Conservation (phyloP, 1,284 basidiomycete species). For the Boletus smithii region DNA sequence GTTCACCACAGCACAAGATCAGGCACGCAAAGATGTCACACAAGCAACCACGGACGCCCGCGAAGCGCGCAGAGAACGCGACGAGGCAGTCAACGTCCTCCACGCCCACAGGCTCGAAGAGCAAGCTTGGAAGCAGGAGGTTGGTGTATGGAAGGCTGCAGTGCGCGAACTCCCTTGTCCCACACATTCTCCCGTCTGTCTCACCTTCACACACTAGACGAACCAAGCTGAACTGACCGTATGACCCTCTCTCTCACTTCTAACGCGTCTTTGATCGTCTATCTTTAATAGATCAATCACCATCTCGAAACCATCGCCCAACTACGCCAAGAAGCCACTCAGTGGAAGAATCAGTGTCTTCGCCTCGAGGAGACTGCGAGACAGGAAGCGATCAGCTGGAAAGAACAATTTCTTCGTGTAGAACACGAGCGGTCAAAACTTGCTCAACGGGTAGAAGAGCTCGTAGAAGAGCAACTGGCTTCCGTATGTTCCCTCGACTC, state of each 20-base stretch:
- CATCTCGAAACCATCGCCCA: slow-evolving; percentile 58
- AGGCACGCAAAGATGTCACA: slow-evolving; percentile 44
- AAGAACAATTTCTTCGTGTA: slow-evolving; percentile 65
- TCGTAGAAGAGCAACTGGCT: slow-evolving; percentile 45
- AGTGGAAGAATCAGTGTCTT: slow-evolving; percentile 69
- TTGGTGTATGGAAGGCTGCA: slow-evolving; percentile 46
- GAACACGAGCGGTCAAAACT: slow-evolving; percentile 60
- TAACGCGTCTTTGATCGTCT: slow-evolving; percentile 3
- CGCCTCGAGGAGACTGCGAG: slow-evolving; percentile 47
- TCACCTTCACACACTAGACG: slow-evolving; percentile 37
- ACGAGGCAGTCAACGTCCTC: slow-evolving; percentile 49
- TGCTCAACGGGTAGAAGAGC: slow-evolving; percentile 52
- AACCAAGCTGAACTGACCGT: slow-evolving; percentile 59
- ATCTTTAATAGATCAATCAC: slow-evolving; percentile 45
- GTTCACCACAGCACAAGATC: slow-evolving; percentile 46
- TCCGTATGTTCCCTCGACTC: slow-evolving; percentile 33
- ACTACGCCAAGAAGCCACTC: slow-evolving; percentile 56
- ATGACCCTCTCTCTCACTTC: slow-evolving; percentile 14
- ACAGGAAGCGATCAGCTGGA: slow-evolving; percentile 56
- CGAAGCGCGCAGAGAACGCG: slow-evolving; percentile 50
- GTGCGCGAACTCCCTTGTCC: slow-evolving; percentile 40
- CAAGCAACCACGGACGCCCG: slow-evolving; percentile 44
- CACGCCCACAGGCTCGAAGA: slow-evolving; percentile 45
- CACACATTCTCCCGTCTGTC: background rate
- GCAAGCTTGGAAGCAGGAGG: slow-evolving; percentile 49